Base-by-base conservation (phyloP, 148 eudicot species). In the Fagopyrum esculentum region DNA sequence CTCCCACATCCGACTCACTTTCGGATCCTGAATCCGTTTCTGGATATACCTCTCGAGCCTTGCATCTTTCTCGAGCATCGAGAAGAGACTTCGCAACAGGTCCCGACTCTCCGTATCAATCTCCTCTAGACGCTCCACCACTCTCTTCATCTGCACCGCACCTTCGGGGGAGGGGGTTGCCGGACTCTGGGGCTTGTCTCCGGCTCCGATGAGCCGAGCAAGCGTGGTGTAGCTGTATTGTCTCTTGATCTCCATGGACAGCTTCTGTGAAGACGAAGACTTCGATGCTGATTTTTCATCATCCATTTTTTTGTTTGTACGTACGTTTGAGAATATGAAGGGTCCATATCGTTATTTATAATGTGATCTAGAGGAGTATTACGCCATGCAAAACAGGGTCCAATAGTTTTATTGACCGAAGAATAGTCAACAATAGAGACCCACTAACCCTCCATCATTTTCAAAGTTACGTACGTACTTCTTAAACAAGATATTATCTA, bases 1-100 rank as follows among this genome's bases (percentile, higher is more conserved):
- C 56, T 80, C 66, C 82, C 82, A 80, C 77, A 80, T 80, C 48
- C 49, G 77, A 48, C 82, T 80, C 16, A 77, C 79, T 56, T 77
- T 80, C 10, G 82, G 79, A 46, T 80, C 82, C 48, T 80, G n/a
- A 29, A 80, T 45, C 57, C 79, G 73, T 9, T 54, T 77, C 30
- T 46, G 64, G 4, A 76, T 26, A 35, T 73, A 80, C 6, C 57
- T 12, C 52, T 80, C 82, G 10, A 80, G 73, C 69, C 45, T 80
- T 16, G 64, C 82, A 9, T 80, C 82, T 45, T 80, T 80, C 74
- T 73, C 79, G 7, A 80, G 54, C 61, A 80, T 22, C 2, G 82
- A 76, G 60, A 68, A 76, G 3, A 80, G 74, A 72, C 47, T 73
- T 44, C 13, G n/a, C n/a, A 80, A 73, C 2, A 80, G 26, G 1